A percentile compares a stretch with the other conserved stretches of the same genome.
phyloP scores from a whole-genome alignment of 306 rosid genomes.

The Quercus berberidifolia region DNA sequence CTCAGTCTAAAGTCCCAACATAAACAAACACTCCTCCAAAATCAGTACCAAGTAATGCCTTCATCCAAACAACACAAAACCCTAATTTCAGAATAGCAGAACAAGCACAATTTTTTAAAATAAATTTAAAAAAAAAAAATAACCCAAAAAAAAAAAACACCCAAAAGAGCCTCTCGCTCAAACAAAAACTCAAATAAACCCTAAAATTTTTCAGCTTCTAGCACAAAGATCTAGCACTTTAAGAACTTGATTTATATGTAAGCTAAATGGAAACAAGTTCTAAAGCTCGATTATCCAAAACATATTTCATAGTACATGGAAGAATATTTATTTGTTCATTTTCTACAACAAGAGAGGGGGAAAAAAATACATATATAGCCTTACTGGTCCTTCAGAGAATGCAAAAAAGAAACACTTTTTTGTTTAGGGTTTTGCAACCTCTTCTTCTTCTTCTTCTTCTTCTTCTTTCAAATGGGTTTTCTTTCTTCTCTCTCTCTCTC shows the following conservation, averaged over 20 bases:
- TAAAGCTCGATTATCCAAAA: slow-evolving; percentile 2
- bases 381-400: not conserved
- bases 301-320: not conserved
- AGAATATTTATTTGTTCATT: not conserved
- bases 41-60: slow-evolving; percentile 11
- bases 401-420: slow-evolving; percentile 15
- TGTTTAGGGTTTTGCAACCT: slow-evolving; percentile 29
- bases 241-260: not conserved
- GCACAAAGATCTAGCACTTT: slow-evolving; percentile 8
- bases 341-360: not conserved
- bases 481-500: not conserved
- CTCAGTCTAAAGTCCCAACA: not conserved
- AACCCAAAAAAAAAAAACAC: not conserved
- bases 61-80: not conserved
- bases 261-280: not conserved
- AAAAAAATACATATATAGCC: not conserved
- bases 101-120: not conserved
- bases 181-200: slow-evolving; percentile 15
- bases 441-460: not conserved
- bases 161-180: not conserved
- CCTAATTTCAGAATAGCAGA: not conserved
- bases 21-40: not conserved
- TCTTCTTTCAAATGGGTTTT: not conserved
- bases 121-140: not conserved
- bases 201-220: not conserved